These are phyloP conservation scores for Seiridium unicorne DNA, from an alignment of 2,329 filamentous ascomycete species.

Conservation along the genomic window DNA sequence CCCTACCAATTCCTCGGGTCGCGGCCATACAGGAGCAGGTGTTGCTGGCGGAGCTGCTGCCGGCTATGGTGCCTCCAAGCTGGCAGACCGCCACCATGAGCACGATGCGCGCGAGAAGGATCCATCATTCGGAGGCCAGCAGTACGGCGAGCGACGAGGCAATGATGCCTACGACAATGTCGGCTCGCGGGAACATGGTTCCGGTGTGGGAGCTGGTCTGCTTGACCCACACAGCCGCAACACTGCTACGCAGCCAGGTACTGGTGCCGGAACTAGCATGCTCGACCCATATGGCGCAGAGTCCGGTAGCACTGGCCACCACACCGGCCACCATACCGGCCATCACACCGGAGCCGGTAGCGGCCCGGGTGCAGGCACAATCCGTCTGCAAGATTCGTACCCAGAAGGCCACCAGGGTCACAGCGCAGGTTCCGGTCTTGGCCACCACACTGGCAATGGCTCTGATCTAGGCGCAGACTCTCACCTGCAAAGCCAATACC, in stretches of 20 bases:
- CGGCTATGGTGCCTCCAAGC: conserved; percentile 12
- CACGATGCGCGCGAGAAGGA: conserved; percentile 6
- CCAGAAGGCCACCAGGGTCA: too few species aligned
- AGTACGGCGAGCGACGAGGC: background rate
- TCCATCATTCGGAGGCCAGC: background rate
- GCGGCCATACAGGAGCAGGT: background rate
- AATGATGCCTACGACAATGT: background rate
- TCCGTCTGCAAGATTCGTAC: too few species aligned
- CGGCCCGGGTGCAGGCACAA: too few species aligned
- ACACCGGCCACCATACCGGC: too few species aligned
- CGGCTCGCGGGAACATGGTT: background rate
- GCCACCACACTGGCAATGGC: too few species aligned
- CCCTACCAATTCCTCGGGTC: conserved; percentile 7
- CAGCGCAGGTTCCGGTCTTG: too few species aligned
- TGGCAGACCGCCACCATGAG: conserved; percentile 9
- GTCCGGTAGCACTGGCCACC: too few species aligned
- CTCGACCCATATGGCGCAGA: conserved; percentile 11
- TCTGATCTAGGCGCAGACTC: too few species aligned
- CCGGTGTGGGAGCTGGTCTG: background rate
- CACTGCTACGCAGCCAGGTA: background rate
- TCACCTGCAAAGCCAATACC: too few species aligned
- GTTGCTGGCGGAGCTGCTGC: conserved; percentile 9
- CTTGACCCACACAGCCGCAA: conserved; percentile 10
- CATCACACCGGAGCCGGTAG: too few species aligned
- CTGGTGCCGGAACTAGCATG: background rate